Evolutionary conservation across 2,329 filamentous ascomycete species (phyloP).

Genomic region (Monosporascus sp.): DNA sequence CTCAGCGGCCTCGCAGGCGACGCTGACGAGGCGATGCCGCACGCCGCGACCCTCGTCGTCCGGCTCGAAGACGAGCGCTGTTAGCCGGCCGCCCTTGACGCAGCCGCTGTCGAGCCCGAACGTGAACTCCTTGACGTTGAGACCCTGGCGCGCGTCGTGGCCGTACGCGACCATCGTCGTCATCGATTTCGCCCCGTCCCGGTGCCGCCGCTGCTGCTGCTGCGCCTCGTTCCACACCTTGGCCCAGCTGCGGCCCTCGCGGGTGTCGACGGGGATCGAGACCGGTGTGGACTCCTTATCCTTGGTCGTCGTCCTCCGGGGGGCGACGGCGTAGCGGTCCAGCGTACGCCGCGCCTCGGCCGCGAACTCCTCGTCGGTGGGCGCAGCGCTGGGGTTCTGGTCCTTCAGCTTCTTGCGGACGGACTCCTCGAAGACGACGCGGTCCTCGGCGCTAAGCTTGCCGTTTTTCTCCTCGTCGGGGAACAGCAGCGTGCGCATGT

Average conservation of each 20-base stretch:
- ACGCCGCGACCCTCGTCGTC: conserved; percentile 21
- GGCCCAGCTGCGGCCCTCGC: conserved; percentile 60
- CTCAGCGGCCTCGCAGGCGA: conserved; percentile 7
- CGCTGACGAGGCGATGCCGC: conserved; percentile 14
- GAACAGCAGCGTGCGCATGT: conserved; percentile 74
- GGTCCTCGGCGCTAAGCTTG: not conserved
- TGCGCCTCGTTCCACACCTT: conserved; percentile 54
- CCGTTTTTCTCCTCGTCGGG: conserved; percentile 30
- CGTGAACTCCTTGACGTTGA: conserved; percentile 58
- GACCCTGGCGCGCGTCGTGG: conserved; percentile 71
- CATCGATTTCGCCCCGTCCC: conserved; percentile 10
- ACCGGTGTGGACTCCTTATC: not conserved
- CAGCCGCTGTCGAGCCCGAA: conserved; percentile 86
- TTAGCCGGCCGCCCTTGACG: conserved; percentile 67
- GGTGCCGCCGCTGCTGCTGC: conserved; percentile 17
- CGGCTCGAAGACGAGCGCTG: conserved; percentile 68
- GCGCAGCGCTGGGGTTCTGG: not conserved
- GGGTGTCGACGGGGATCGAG: conserved; percentile 33
- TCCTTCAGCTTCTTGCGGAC: conserved; percentile 27
- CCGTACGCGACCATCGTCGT: conserved; percentile 76
- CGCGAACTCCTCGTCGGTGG: conserved; percentile 8
- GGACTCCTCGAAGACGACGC: conserved; percentile 30
- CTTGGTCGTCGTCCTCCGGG: conserved; percentile 3
- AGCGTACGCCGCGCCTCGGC: conserved; percentile 16
- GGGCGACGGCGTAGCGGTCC: conserved; percentile 3